phyloP scores from a whole-genome alignment of 2,329 filamentous ascomycete species.

The Aspergillus ustus region DNA sequence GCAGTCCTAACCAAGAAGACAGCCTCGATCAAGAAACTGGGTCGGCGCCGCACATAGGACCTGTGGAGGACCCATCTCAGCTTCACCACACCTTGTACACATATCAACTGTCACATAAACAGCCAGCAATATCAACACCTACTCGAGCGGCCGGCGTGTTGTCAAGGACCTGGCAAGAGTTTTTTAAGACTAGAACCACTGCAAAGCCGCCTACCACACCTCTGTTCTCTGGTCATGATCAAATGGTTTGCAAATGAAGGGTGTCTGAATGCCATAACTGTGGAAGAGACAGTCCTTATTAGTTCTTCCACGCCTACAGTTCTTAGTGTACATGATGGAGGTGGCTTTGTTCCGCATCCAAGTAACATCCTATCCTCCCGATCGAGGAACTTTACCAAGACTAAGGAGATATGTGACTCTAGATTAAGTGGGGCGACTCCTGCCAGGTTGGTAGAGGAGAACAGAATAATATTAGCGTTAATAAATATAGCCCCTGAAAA shows the following conservation, averaged over 20 bases:
- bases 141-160: not conserved
- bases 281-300: constrained; percentile 1
- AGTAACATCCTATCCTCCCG: constrained; percentile 4
- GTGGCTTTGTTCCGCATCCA: constrained; percentile 1
- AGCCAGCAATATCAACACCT: not conserved
- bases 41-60: constrained; percentile 1
- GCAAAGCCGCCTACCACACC: constrained; percentile 2
- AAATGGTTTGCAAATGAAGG: not conserved
- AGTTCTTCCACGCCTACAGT: constrained; percentile 1
- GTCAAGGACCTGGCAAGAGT: not conserved
- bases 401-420: constrained; percentile 11
- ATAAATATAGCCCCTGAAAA: constrained; percentile 2
- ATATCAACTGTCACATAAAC: constrained; percentile 1
- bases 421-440: not conserved
- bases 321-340: constrained; percentile 3
- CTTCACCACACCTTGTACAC: constrained; percentile 4
- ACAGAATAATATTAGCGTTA: not conserved
- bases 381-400: constrained; percentile 7
- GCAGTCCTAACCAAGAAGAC: constrained; percentile 5
- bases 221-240: constrained; percentile 2
- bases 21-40: constrained; percentile 9
- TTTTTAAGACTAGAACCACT: not conserved
- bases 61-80: constrained; percentile 7
- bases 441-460: constrained; percentile 2
- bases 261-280: not conserved